Conservation (phyloP, 2,329 filamentous ascomycete genomes). For the Trichoderma cornu-damae region DNA sequence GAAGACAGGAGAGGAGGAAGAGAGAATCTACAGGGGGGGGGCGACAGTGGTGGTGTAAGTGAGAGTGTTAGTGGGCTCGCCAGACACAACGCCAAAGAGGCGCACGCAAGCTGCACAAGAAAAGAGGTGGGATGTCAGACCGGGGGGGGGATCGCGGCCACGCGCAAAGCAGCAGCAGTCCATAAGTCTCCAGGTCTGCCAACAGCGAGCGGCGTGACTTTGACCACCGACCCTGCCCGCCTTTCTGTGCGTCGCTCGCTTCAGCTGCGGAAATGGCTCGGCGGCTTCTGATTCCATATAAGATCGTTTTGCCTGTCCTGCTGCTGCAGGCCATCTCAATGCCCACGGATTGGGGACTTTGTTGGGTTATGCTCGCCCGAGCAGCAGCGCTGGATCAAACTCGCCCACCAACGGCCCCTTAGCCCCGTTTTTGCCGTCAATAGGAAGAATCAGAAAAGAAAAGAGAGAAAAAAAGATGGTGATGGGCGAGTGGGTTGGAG, state of each 20-base stretch:
- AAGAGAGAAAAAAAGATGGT: no score
- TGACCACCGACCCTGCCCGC: no score
- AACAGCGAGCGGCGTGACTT: neutral
- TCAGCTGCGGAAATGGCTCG: neutral
- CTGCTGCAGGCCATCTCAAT: no score
- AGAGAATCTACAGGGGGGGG: neutral
- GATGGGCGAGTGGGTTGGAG: constrained; percentile 4
- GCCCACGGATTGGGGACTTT: no score
- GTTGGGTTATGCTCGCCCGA: neutral
- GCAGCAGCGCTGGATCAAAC: constrained; percentile 3
- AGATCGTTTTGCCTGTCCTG: neutral
- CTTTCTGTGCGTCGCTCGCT: neutral
- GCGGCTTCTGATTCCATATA: neutral
- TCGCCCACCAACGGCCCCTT: neutral
- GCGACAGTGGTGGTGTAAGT: constrained; percentile 14
- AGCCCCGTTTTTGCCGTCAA: neutral
- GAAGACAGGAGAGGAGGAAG: neutral
- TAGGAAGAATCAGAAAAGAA: neutral
- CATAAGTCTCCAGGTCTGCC: neutral
- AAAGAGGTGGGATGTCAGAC: constrained; percentile 10
- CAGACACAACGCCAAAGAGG: constrained; percentile 10
- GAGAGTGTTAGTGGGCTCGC: neutral
- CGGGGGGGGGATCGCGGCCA: neutral
- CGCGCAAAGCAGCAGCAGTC: neutral
- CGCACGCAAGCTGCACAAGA: constrained; percentile 15